These are phyloP conservation scores for slime mould (Dictyostelium discoideum) DNA, from an alignment of 78 protist species.

Conservation along the genomic window DNA sequence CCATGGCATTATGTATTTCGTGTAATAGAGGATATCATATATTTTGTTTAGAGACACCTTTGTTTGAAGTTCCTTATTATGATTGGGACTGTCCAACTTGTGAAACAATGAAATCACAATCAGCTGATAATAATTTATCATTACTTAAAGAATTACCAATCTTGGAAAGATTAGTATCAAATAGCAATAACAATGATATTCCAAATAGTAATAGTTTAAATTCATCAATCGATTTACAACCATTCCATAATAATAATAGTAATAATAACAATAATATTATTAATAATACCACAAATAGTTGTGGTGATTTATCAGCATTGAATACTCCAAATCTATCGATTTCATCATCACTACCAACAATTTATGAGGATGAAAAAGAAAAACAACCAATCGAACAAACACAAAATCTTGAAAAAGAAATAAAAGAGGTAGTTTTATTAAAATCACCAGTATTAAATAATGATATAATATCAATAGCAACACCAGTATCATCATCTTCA, in stretches of 20 bases:
- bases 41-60: slow-evolving; percentile 36
- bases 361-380: neutral
- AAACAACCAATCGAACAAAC: neutral
- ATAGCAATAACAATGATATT: neutral
- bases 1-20: slow-evolving; percentile 21
- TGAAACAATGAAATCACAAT: neutral
- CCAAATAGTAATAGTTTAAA: neutral
- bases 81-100: slow-evolving; percentile 50
- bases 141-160: slow-evolving; percentile 29
- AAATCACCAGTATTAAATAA: neutral
- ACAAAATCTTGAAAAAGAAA: neutral
- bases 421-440: neutral
- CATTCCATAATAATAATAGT: neutral
- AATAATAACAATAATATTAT: too few relatives aligned
- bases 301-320: slow-evolving; percentile 2
- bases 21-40: slow-evolving; percentile 49
- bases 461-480: neutral
- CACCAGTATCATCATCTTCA: neutral
- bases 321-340: neutral
- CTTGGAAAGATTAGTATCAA: slow-evolving; percentile 9
- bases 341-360: neutral
- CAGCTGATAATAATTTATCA: neutral
- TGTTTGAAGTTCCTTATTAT: slow-evolving; percentile 15
- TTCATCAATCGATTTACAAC: neutral
- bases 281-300: neutral